These are phyloP conservation scores for Psilocybe tampanensis DNA, from an alignment of 768 basidiomycete species.

Conservation along the genomic window DNA sequence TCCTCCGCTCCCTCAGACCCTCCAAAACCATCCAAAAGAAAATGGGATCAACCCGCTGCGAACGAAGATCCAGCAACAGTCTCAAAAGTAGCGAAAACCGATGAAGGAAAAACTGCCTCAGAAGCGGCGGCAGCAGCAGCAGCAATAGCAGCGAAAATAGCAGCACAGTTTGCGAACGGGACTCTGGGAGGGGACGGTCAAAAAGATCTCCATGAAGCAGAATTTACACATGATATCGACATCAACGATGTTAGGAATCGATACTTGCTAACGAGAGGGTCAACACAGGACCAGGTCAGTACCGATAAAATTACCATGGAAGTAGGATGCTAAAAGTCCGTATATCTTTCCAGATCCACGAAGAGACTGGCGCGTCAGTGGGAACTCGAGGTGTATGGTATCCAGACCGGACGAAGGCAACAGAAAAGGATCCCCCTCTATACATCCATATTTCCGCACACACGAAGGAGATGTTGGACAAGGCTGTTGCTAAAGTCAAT, in stretches of 20 bases:
- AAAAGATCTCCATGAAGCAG: slow-evolving; percentile 74
- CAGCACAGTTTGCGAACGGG: slow-evolving; percentile 72
- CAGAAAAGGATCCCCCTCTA: slow-evolving; percentile 89
- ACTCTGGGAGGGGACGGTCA: slow-evolving; percentile 44
- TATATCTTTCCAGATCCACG: slow-evolving; percentile 69
- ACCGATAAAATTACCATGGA: not conserved
- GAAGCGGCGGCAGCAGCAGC: slow-evolving; percentile 73
- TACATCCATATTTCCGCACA: slow-evolving; percentile 92
- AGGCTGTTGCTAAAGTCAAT: slow-evolving; percentile 70
- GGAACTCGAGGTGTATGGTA: slow-evolving; percentile 96
- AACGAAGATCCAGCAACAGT: slow-evolving; percentile 43
- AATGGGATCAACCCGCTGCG: slow-evolving; percentile 65
- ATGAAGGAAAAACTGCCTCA: slow-evolving; percentile 63
- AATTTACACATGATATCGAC: slow-evolving; percentile 90
- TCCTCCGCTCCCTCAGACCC: slow-evolving; percentile 19
- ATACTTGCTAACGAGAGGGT: slow-evolving; percentile 91
- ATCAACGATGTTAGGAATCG: slow-evolving; percentile 96
- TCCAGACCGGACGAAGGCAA: slow-evolving; percentile 88
- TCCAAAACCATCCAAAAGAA: slow-evolving; percentile 30
- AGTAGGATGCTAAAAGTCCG: slow-evolving; percentile 1
- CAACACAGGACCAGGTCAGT: slow-evolving; percentile 87
- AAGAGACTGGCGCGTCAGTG: slow-evolving; percentile 91
- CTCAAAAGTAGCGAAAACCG: slow-evolving; percentile 45
- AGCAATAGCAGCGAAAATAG: slow-evolving; percentile 94
- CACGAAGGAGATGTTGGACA: slow-evolving; percentile 63